Base-by-base conservation (phyloP, 164 flowering plant genomes). In the Chloranthus sessilifolius region DNA sequence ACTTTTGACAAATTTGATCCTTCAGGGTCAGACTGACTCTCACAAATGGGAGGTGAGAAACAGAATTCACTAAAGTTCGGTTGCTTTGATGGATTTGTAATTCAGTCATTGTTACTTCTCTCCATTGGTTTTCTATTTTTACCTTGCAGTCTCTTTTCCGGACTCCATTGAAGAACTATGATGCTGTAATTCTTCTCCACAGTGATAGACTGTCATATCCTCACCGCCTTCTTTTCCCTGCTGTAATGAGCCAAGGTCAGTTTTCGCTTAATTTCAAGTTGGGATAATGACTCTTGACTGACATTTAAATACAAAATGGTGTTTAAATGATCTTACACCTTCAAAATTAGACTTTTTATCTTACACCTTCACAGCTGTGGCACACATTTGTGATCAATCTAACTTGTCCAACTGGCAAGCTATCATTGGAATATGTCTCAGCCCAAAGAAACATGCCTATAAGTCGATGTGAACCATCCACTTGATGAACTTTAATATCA, bases 141-240 rank as follows among this genome's bases (percentile, higher is more conserved):
- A 22, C 21, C 43, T 68, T 71, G 61, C 80, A 88, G 99, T 74
- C 85, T 57, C 75, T 92, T 56, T 77, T 88, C 66, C 74, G 90
- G 29, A 88, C 97, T 36, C 97, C 95, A 25, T 63, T 92, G 67
- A 84, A 69, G 78, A 86, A 81, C 65, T 92, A 85, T 49, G 90
- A 88, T 73, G 99, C 92, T 2, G 76, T 92, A 40, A 55, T 92
- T 70, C 88, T 92, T 64, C 83, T 92, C 47, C 99, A 92, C 56
- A 59, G 79, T 39, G 82, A 88, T 55, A 78, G 53, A 63, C 59
- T 92, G 55, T 70, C 97, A 51, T 73, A 81, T 42, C 97, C 99
- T n/a, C 74, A 70, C 11, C 84, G 71, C 34, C 82, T 84, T 61
- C 91, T 88, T 59, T 88, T 92, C 69, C 80, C 83, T 27, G 76